Conservation (phyloP, 305 asterid genomes). For the Coffea humblotiana region DNA sequence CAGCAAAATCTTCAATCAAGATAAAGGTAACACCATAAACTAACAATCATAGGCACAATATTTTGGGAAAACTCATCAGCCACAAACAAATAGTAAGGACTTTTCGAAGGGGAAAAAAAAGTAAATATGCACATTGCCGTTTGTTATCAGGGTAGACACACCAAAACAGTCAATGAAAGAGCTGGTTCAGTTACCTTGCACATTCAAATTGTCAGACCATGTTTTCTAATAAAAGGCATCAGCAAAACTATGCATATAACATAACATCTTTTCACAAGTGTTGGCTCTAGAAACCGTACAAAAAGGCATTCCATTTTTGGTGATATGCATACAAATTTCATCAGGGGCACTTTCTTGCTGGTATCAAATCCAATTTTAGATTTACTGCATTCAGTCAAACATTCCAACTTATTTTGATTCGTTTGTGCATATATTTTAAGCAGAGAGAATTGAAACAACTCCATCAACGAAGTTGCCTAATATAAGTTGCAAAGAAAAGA, state of each 20-base stretch:
- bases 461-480: too few species aligned
- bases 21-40: not conserved
- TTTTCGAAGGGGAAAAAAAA: too few species aligned
- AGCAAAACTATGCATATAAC: not conserved
- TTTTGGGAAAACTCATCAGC: not conserved
- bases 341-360: too few species aligned
- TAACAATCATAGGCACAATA: not conserved
- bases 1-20: conserved; percentile 1
- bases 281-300: not conserved
- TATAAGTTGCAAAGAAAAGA: too few species aligned
- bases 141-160: not conserved
- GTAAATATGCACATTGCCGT: too few species aligned
- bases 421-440: too few species aligned
- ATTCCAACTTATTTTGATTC: too few species aligned
- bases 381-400: too few species aligned
- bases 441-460: too few species aligned
- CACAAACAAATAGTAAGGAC: too few species aligned
- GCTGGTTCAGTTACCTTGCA: not conserved
- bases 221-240: not conserved
- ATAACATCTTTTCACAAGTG: not conserved
- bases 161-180: not conserved
- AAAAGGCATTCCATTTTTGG: not conserved
- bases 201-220: not conserved
- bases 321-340: too few species aligned
- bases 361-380: too few species aligned